Conservation (phyloP, 1,284 basidiomycete species). For the Heterobasidion annosum region DNA sequence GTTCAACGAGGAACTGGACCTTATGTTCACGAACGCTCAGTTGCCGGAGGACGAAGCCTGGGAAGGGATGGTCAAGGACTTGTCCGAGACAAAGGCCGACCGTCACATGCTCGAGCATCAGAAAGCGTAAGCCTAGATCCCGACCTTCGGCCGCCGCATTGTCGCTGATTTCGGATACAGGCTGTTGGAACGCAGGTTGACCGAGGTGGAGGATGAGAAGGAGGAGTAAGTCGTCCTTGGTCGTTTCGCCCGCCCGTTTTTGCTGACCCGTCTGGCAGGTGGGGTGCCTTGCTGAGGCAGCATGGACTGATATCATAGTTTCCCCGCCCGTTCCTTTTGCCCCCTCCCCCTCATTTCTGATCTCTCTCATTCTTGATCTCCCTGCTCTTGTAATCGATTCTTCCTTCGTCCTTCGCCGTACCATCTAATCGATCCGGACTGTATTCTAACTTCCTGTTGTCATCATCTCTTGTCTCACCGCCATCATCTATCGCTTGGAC, state of each 20-base stretch:
- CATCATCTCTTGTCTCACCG: not conserved
- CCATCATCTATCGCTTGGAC: not conserved
- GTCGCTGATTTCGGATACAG: slow-evolving; percentile 25
- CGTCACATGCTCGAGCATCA: slow-evolving; percentile 66
- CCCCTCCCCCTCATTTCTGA: too few relatives aligned
- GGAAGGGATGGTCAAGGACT: slow-evolving; percentile 61
- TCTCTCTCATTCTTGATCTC: too few relatives aligned
- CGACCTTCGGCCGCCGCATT: not conserved
- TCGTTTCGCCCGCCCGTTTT: slow-evolving; percentile 2
- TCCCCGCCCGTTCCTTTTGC: too few relatives aligned
- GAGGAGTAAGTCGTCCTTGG: slow-evolving; percentile 55
- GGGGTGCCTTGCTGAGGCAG: slow-evolving; percentile 52
- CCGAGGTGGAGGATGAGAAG: slow-evolving; percentile 64
- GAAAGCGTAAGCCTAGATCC: slow-evolving; percentile 53
- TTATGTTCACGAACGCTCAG: slow-evolving; percentile 76
- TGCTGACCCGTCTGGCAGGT: slow-evolving; percentile 30
- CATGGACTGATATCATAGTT: slow-evolving; percentile 41
- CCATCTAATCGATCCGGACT: too few relatives aligned
- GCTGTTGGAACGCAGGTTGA: slow-evolving; percentile 60
- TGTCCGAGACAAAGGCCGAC: slow-evolving; percentile 66
- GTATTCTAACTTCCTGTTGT: too few relatives aligned
- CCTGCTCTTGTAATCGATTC: too few relatives aligned
- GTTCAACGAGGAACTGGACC: slow-evolving; percentile 87
- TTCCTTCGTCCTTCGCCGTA: too few relatives aligned
- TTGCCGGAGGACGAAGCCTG: slow-evolving; percentile 76